Evolutionary conservation across 768 basidiomycete species (phyloP), one percentile per base, ranked within the genome.

Genomic region (Lactarius quietus): DNA sequence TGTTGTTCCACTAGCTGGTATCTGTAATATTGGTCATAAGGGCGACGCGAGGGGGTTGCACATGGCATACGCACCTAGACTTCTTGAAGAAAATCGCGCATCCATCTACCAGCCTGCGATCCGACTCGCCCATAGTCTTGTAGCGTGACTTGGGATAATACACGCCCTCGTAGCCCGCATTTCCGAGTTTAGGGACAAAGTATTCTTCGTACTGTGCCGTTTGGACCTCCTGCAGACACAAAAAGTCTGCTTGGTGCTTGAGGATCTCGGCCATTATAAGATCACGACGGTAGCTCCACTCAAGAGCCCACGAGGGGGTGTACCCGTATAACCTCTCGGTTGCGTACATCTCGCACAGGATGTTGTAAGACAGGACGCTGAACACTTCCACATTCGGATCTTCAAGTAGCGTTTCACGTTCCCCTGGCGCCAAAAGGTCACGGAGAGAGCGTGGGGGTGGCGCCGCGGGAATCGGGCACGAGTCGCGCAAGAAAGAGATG

Each of bases 151-250:
- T 95, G 6, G 94, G 90, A 82, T 89, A 93, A 75, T 89, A 93
- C 18, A 92, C 87, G 7, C 96, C 95, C 63, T 94, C 93, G 72
- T 98, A 99, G 12, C 86, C 95, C 29, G 86, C 84, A 53, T 82
- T 80, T 62, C 80, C 79, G 43, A 98, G 80, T 67, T 87, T 81
- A 72, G 87, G 87, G 65, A 83, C 77, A 76, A 99, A 95, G 76
- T 86, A 97, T 53, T 94, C 93, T 77, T 95, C 91, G 75, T 90
- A 99, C 75, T 93, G 90, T 33, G 88, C 87, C 65, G 86, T 90
- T 72, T 96, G 95, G 68, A 98, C 92, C 77, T 99, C 97, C 74
- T 98, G 96, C 65, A 99, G 76, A 74, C 97, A 98, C 59, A 98
- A 74, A 70, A 99, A 88, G 76, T 99, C 97, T 61, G 92, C 83